Base-by-base conservation (phyloP, 495 filamentous ascomycete species). In the Penicillium waksmanii region DNA sequence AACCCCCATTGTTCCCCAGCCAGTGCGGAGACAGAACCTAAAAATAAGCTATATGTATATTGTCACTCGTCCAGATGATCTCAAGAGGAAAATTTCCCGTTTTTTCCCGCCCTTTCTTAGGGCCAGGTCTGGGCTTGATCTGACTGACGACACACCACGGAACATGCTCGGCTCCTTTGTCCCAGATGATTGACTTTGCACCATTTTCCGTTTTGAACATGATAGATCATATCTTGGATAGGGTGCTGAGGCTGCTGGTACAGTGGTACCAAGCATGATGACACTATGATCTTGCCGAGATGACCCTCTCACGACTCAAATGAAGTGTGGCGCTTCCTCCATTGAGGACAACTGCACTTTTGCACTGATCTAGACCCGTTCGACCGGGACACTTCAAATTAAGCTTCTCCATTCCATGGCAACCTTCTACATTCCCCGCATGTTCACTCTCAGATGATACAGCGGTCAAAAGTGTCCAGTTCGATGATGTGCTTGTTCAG, bases 21-120 rank as follows among this genome's bases (percentile, higher is more conserved):
- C 40, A 43, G n/a, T 43, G 40, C 11, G 40, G n/a, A 43, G n/a
- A 17, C 0, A 17, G 6, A n/a, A 43, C 40, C 1, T 17, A 43
- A 17, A 42, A 15, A 43, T 43, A 43, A 43, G 40, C 40, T 43
- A 36, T 43, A 43, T 43, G 12, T 43, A 18, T 13, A 43, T 43
- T 43, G 40, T 43, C 40, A 43, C 12, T 15, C n/a, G n/a, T 10
- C n/a, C 40, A 43, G 40, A 17, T 43, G 40, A 17, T 43, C n/a
- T 43, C 6, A n/a, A 43, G 40, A 43, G 40, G 2, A 43, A 43
- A 36, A 13, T 43, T 43, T 13, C n/a, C 12, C 18, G 12, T 13
- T 43, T n/a, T 7, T 15, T 43, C 1, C 15, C 15, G n/a, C 12
- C 40, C 6, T 13, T 43, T 43, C 40, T 43, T 6, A 43, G 15